These are phyloP conservation scores for Tylopilus cervinicoccineus DNA, from an alignment of 768 basidiomycete genomes.

Conservation along the genomic window DNA sequence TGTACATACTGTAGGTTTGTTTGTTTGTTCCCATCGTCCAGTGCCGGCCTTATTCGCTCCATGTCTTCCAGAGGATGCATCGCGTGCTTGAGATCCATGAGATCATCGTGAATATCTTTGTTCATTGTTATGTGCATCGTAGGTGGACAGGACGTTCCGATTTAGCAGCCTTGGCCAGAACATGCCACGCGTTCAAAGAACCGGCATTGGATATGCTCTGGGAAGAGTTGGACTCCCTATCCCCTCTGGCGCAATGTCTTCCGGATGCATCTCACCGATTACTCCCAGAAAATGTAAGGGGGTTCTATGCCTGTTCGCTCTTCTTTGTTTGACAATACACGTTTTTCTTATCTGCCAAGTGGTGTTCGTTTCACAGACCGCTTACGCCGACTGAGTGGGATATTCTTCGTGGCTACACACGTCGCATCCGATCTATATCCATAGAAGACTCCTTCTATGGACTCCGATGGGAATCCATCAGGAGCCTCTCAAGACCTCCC, in stretches of 20 bases:
- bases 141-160: neutral
- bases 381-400: neutral
- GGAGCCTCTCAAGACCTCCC: neutral
- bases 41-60: too few relatives aligned
- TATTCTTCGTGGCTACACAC: neutral
- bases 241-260: neutral
- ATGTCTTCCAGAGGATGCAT: neutral
- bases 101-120: neutral
- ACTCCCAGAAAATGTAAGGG: neutral
- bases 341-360: neutral
- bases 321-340: neutral
- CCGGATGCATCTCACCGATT: neutral
- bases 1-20: too few relatives aligned
- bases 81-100: neutral
- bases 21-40: too few relatives aligned
- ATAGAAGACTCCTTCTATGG: neutral
- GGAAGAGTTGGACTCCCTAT: neutral
- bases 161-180: neutral
- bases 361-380: neutral
- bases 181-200: neutral
- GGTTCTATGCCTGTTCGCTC: neutral
- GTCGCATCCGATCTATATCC: neutral
- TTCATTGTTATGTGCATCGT: too few relatives aligned
- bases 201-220: neutral
- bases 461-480: neutral